Evolutionary conservation across 352 stramenopile species (phyloP).

Genomic region (Phytophthora niederhauseri): DNA sequence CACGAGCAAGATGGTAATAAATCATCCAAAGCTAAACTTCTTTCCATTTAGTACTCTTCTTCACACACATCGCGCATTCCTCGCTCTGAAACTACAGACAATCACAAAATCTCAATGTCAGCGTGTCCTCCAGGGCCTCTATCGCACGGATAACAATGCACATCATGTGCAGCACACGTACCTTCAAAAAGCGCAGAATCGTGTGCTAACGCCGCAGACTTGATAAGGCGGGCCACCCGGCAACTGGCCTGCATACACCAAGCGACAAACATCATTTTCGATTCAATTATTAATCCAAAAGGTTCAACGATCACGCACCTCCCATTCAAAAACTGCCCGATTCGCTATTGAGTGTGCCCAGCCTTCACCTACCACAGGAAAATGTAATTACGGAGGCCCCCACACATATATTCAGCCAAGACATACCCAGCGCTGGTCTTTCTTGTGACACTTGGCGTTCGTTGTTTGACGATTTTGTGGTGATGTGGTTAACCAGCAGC

Average conservation of each 20-base stretch:
- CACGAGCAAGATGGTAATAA: slow-evolving; percentile 4
- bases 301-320: slow-evolving; percentile 38
- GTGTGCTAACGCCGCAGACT: slow-evolving; percentile 55
- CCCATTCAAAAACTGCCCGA: slow-evolving; percentile 67
- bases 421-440: slow-evolving; percentile 41
- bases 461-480: slow-evolving; percentile 45
- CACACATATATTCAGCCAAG: not conserved
- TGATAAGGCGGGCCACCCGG: slow-evolving; percentile 51
- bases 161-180: slow-evolving; percentile 9
- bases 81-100: slow-evolving; percentile 30
- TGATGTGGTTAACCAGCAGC: slow-evolving; percentile 77
- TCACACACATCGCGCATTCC: slow-evolving; percentile 32
- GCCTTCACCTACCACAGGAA: slow-evolving; percentile 52
- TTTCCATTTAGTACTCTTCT: slow-evolving; percentile 31
- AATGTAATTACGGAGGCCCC: not conserved
- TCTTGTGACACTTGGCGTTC: slow-evolving; percentile 25
- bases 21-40: not conserved
- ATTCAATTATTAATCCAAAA: not conserved
- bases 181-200: slow-evolving; percentile 47
- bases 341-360: slow-evolving; percentile 75
- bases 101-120: not conserved
- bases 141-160: not conserved
- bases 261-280: not conserved
- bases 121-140: not conserved
- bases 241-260: slow-evolving; percentile 35